Base-by-base conservation (phyloP, 2,329 filamentous ascomycete genomes). In the Gremmenia infestans region DNA sequence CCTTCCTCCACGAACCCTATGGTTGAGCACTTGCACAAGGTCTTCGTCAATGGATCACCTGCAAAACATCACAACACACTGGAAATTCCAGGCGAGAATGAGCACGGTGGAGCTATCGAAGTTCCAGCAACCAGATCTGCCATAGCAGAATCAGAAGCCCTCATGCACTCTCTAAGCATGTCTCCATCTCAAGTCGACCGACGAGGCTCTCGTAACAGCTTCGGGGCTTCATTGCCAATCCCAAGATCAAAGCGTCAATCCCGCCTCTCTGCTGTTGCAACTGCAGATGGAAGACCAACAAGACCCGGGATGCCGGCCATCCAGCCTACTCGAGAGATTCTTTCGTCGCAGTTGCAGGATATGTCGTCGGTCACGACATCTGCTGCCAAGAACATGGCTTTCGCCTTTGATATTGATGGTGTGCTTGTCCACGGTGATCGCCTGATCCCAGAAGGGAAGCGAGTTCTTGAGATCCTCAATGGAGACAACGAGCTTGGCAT, bases 361-460 rank as follows among this genome's bases (percentile, higher is more conserved):
- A 76, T 89, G 61, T 78, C 81, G 63, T 72, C 79, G 55, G 80
- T 85, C 64, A 88, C 87, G 74, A 86, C 88, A 15, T 73, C 74
- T 32, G 79, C 80, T 56, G 87, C 86, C 56, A 90, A 90, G 79
- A 85, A 90, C 75, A 89, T 91, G 86, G 85, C 86, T 6, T 91
- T 91, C 62, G 88, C 86, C 66, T 92, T 91, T 62, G 88, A 91
- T 70, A 86, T 86, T 60, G 83, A 91, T 65, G 87, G 87, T 75
- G 87, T 91, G 56, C 77, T 90, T 23, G 86, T 89, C 55, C 86
- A 89, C 72, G 86, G 86, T 67, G 85, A 87, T 72, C 78, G 85
- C 56, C 73, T 87, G 56, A 89, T 89, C 60, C 83, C 84, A 43
- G 81, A 88, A 73, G 86, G 83, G 58, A 76, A 81, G 66, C 78